A percentile compares a stretch with the other conserved stretches of the same genome.
Conservation (phyloP, 148 eudicot species). For the Euryodendron excelsum region DNA sequence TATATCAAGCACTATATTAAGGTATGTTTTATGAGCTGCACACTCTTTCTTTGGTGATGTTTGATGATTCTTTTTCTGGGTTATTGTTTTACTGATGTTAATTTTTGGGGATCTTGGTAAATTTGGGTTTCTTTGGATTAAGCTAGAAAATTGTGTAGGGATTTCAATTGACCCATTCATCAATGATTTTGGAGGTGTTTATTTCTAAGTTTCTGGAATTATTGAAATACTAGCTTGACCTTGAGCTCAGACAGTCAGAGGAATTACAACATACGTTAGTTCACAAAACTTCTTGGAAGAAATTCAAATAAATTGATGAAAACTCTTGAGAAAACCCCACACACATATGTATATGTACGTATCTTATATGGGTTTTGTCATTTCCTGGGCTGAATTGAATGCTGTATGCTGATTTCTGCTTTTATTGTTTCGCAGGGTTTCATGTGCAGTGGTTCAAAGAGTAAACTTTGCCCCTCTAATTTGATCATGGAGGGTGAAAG, state of each 20-base stretch:
- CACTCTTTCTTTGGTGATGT: not conserved
- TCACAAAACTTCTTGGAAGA: not conserved
- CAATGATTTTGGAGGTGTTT: not conserved
- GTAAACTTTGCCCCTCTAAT: conserved; percentile 21
- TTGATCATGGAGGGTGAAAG: conserved; percentile 37
- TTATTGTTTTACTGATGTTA: not conserved
- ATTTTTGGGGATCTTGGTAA: not conserved
- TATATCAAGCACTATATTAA: not conserved
- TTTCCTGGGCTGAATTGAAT: not conserved
- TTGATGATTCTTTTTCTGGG: not conserved
- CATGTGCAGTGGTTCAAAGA: conserved; percentile 42
- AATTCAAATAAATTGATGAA: not conserved
- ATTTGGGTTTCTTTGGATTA: not conserved
- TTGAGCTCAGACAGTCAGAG: not conserved
- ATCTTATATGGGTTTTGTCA: not conserved
- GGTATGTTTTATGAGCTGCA: conserved; percentile 6
- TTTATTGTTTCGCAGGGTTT: conserved; percentile 19
- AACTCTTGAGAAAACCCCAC: not conserved
- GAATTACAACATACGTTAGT: too few species aligned
- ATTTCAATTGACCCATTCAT: not conserved
- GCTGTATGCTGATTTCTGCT: not conserved
- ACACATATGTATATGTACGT: not conserved
- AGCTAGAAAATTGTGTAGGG: not conserved
- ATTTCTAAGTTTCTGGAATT: not conserved
- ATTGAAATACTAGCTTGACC: not conserved